A percentile compares a stretch with the other conserved stretches of the same genome.
These are phyloP conservation scores for Acanthamoeba sp. DNA, from an alignment of 208 protist genomes.

Conservation along the genomic window DNA sequence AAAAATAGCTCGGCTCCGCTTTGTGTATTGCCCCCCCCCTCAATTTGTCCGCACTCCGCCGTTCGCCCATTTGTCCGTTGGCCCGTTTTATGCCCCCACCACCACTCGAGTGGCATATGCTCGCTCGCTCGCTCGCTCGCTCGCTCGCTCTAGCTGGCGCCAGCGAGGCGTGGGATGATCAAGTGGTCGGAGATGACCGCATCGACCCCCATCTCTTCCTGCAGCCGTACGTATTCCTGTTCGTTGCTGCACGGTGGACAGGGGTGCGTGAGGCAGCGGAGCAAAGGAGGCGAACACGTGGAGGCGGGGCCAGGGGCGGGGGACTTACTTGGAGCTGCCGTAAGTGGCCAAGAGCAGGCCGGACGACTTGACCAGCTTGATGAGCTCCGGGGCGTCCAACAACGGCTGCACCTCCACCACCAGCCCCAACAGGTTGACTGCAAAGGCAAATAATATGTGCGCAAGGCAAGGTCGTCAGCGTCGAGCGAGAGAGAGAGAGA, in stretches of 20 bases:
- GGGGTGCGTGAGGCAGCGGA: background rate
- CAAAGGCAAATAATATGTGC: background rate
- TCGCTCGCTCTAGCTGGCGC: background rate
- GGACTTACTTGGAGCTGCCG: slow-evolving; percentile 21
- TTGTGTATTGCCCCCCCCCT: no score
- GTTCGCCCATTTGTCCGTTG: no score
- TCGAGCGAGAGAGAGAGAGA: no score
- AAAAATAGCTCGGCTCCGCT: no score
- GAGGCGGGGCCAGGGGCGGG: background rate
- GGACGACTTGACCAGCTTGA: background rate
- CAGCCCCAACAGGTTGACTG: slow-evolving; percentile 23
- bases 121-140: no score
- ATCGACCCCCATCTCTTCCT: slow-evolving; percentile 45
- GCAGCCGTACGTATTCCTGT: background rate
- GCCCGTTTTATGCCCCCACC: no score
- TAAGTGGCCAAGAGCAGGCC: slow-evolving; percentile 41
- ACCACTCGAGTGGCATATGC: no score
- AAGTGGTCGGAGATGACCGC: slow-evolving; percentile 37
- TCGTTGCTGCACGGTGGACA: background rate
- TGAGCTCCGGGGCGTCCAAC: background rate
- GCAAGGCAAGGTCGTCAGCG: no score
- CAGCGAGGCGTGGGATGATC: background rate
- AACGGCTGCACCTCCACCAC: background rate
- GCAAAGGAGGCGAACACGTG: background rate
- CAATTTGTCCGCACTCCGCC: no score